phyloP scores from a whole-genome alignment of 768 basidiomycete species.

The Wakefieldia striispora region DNA sequence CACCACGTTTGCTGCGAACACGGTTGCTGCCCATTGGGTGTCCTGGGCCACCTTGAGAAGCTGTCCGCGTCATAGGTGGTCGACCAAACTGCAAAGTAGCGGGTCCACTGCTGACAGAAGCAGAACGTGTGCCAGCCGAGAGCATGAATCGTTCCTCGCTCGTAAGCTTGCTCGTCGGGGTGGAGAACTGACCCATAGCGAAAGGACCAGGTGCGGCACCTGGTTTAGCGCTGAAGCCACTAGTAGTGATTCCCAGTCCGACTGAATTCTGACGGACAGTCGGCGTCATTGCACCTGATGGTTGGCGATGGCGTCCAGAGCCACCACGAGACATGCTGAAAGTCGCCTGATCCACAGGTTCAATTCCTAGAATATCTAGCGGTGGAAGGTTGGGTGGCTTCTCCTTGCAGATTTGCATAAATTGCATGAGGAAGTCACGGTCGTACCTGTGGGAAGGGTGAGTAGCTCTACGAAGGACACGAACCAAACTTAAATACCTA shows the following conservation, averaged over 20 bases:
- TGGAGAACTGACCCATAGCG: slow-evolving; percentile 70
- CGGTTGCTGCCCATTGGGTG: slow-evolving; percentile 53
- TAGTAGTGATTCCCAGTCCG: slow-evolving; percentile 43
- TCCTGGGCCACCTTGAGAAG: slow-evolving; percentile 59
- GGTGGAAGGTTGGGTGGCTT: slow-evolving; percentile 89
- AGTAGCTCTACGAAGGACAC: slow-evolving; percentile 1
- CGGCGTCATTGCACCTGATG: slow-evolving; percentile 42
- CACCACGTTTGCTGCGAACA: slow-evolving; percentile 82
- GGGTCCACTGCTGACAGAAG: slow-evolving; percentile 54
- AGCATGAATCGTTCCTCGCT: slow-evolving; percentile 67
- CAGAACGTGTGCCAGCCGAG: slow-evolving; percentile 46
- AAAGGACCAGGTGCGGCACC: slow-evolving; percentile 30
- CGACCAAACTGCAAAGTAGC: slow-evolving; percentile 50
- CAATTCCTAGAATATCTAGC: slow-evolving; percentile 88
- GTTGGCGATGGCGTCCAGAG: slow-evolving; percentile 58
- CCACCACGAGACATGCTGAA: slow-evolving; percentile 57
- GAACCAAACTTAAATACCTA: slow-evolving; percentile 46
- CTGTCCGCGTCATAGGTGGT: slow-evolving; percentile 66
- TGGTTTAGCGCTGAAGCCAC: slow-evolving; percentile 31
- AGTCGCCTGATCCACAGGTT: slow-evolving; percentile 60
- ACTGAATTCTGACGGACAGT: slow-evolving; percentile 48
- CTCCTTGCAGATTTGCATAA: slow-evolving; percentile 93
- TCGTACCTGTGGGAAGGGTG: slow-evolving; percentile 69
- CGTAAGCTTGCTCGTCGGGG: slow-evolving; percentile 52
- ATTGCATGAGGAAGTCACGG: slow-evolving; percentile 95